Base-by-base conservation (phyloP, 306 rosid species). In the Sicyos edulis region DNA sequence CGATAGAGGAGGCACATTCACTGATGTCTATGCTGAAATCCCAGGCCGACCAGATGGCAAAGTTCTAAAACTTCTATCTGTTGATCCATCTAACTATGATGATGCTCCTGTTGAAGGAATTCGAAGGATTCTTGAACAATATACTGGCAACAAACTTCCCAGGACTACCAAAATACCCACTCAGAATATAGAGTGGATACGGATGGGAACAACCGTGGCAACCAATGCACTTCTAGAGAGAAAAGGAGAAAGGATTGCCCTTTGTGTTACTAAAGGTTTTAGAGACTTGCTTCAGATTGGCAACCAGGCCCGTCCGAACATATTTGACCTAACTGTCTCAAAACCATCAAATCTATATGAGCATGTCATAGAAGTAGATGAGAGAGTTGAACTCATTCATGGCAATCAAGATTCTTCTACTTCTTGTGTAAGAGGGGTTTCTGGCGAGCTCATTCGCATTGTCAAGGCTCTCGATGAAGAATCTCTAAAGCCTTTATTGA, bases 121-220 rank as follows among this genome's bases (percentile, higher is more conserved):
- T 49, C 67, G 96, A 61, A 84, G 96, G 86, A 83, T 90, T 47
- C 90, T 92, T 15, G 91, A 92, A 74, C 93, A 92, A 20, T 88
- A 72, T 71, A 79, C 75, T 0, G 87, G 93, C 19, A 72, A 85
- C 73, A 86, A 83, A 74, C 79, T 92, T 56, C 78, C 92, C 0
- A 83, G 96, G 54, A 72, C 71, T 76, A 79, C 80, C 0, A 90
- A 88, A 65, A 87, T 92, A 64, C 96, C 96, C 6, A 90, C 96
- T 0, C 89, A 87, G 77, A 90, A 83, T 81, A 90, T 92, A 32
- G 98, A 90, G 83, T 92, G 98, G 98, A 92, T 92, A 76, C 81
- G 98, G 79, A 92, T 92, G 96, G 98, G 98, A 54, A 92, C 98
- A 61, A 92, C 98, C 54, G 96, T 90, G 65, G 96, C 96, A 2